A percentile compares a stretch with the other conserved stretches of the same genome.
These are phyloP conservation scores for Arabidopsis thaliana DNA, from an alignment of 345 rosid genomes.

Conservation along the genomic window TAIR10.1 NC_003070.9:26729501-26730000, in stretches of 20 bases:
- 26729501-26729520: background rate
- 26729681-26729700: background rate
- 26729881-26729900: background rate
- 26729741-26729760: background rate
- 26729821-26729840: background rate
- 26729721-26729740: background rate
- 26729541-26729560: background rate
- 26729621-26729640: background rate
- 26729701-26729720: background rate
- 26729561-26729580: background rate
- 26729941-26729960: background rate
- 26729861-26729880: no score
- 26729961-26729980: background rate
- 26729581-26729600: background rate
- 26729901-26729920: conserved; percentile 1
- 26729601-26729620: background rate
- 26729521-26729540: conserved; percentile 5
- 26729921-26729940: conserved; percentile 5
- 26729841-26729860: background rate
- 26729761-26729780: background rate
- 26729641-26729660: background rate
- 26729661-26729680: background rate
- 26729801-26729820: background rate
- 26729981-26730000: conserved; percentile 12
- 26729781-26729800: background rate